Base-by-base conservation (phyloP, 805 yeast genomes). In the Zygosaccharomyces lentus region DNA sequence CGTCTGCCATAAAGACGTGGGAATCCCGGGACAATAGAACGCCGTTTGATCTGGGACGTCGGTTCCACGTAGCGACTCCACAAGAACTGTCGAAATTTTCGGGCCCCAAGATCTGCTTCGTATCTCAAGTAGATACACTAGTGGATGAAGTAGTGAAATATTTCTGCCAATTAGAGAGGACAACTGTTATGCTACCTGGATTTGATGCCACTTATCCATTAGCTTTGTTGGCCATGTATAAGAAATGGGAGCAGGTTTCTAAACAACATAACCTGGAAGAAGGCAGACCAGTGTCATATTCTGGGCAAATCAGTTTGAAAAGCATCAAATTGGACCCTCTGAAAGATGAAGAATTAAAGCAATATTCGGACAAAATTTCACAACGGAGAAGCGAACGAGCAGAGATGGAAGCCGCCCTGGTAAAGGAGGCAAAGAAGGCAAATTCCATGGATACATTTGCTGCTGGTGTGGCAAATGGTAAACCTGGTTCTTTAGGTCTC, bases 1-100 rank as follows among this genome's bases (percentile, higher is more conserved):
- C 91, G 0, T 75, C 82, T n/a, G 75, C 89, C n/a, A 77, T 87
- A 21, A 84, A 85, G 55, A 84, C 81, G 37, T 89, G 96, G 91
- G 96, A 88, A 58, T 70, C 75, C 6, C 74, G 78, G 49, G 82
- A 82, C 44, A 61, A 58, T 29, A 77, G 76, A 45, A 76, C 84
- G 2, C 96, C 97, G 1, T 90, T 91, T 60, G 95, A 86, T 54
- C 30, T 65, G 26, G 77, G 85, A 36, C 67, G 80, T 23, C 70
- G 80, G 58, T 77, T 82, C 49, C 78, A 83, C 58, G 69, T 81
- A 42, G 66, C 78, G 51, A 70, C 75, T 43, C 72, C 83, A n/a
- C 67, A 70, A 45, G 86, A 85, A 50, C 57, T 87, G 49, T 51
- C 67, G 10, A 73, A 68, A 38, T 65, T 77, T 38, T 70, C 77